Conservation (phyloP, 2,329 filamentous ascomycete genomes). For the Aspergillus tanneri region DNA sequence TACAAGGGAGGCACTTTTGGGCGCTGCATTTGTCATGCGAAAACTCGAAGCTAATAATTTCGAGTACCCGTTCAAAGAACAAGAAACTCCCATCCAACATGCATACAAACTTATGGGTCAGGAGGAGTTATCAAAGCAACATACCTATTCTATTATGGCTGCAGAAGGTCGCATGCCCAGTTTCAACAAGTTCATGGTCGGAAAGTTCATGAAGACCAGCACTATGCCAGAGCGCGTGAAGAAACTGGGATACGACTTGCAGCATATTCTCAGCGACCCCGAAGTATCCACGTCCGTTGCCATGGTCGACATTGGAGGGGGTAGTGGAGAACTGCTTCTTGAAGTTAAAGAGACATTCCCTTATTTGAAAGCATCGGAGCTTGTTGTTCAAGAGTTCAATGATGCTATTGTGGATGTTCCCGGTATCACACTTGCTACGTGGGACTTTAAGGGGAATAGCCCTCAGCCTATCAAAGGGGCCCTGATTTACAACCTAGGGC, state of each 20-base stretch:
- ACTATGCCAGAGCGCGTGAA: conserved; percentile 34
- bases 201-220: conserved; percentile 38
- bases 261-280: conserved; percentile 20
- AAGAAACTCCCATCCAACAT: conserved; percentile 36
- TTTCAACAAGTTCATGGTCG: conserved; percentile 42
- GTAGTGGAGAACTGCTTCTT: conserved; percentile 38
- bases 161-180: conserved; percentile 39
- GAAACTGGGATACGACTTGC: conserved; percentile 34
- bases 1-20: conserved; percentile 37
- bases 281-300: conserved; percentile 14
- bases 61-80: conserved; percentile 36
- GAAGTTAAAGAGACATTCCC: conserved; percentile 38
- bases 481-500: conserved; percentile 35
- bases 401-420: conserved; percentile 28
- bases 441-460: conserved; percentile 37
- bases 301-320: conserved; percentile 42
- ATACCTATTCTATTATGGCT: conserved; percentile 41
- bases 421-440: conserved; percentile 32
- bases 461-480: conserved; percentile 37
- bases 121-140: conserved; percentile 27
- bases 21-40: conserved; percentile 37
- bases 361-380: conserved; percentile 24
- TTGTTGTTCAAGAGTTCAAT: conserved; percentile 41
- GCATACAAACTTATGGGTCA: conserved; percentile 35
- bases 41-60: conserved; percentile 36